Evolutionary conservation across 306 rosid genomes (phyloP).

Genomic region (Begonia peltatifolia): DNA sequence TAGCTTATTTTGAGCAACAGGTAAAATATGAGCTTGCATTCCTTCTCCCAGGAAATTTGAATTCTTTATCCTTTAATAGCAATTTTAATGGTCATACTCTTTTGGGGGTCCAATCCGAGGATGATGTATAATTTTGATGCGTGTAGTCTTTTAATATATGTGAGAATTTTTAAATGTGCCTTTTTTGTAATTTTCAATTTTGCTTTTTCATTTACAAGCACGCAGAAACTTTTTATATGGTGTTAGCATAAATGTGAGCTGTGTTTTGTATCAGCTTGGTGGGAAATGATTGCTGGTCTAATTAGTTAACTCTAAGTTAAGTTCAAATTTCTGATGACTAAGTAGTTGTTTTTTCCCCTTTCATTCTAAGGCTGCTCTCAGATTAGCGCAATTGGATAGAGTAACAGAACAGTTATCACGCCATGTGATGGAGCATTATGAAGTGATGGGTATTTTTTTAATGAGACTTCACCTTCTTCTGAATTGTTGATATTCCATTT

Average conservation of each 20-base stretch:
- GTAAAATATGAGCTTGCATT: conserved; percentile 26
- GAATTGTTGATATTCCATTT: too few relatives aligned
- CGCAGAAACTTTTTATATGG: too few relatives aligned
- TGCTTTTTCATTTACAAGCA: too few relatives aligned
- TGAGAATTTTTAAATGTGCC: too few relatives aligned
- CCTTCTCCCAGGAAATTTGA: background rate
- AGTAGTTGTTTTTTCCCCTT: conserved; percentile 1
- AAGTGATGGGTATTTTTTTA: conserved; percentile 79
- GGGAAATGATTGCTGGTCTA: background rate
- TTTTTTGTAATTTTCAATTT: too few relatives aligned
- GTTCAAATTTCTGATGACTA: conserved; percentile 3
- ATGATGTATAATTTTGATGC: background rate
- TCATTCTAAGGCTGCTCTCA: conserved; percentile 57
- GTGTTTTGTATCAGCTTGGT: too few relatives aligned
- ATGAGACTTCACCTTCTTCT: background rate
- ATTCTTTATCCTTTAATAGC: background rate
- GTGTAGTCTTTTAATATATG: background rate
- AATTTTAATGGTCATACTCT: too few relatives aligned
- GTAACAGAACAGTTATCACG: conserved; percentile 77
- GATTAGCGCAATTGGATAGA: conserved; percentile 82
- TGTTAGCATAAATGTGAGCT: too few relatives aligned
- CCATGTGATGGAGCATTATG: conserved; percentile 94
- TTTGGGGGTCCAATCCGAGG: too few relatives aligned
- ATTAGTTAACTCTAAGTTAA: conserved; percentile 2
- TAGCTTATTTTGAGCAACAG: conserved; percentile 74